Conservation (phyloP, 2,329 filamentous ascomycete species). For the Penicillium sp. region DNA sequence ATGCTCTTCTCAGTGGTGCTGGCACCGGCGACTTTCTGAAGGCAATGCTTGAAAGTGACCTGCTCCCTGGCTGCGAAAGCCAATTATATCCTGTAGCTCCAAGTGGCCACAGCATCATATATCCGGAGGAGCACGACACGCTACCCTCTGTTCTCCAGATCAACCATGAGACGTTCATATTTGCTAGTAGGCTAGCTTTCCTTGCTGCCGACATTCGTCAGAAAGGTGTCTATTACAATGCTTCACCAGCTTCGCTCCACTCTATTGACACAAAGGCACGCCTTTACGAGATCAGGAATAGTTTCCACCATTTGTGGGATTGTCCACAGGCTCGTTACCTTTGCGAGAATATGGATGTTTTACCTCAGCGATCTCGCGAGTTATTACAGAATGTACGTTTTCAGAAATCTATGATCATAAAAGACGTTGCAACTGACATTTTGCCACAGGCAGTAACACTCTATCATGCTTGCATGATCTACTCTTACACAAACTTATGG, state of each 20-base stretch:
- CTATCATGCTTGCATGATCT: constrained; percentile 49
- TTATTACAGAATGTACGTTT: constrained; percentile 44
- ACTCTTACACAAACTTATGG: constrained; percentile 54
- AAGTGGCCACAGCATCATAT: constrained; percentile 32
- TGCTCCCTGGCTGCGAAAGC: constrained; percentile 42
- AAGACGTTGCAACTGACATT: constrained; percentile 4
- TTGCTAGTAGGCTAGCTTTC: constrained; percentile 44
- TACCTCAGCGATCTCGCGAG: constrained; percentile 33
- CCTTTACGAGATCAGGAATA: constrained; percentile 34
- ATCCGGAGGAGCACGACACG: constrained; percentile 34
- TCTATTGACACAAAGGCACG: constrained; percentile 21
- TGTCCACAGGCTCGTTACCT: constrained; percentile 33
- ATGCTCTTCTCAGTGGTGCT: constrained; percentile 51
- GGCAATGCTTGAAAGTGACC: constrained; percentile 44
- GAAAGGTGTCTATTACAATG: constrained; percentile 23
- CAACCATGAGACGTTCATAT: constrained; percentile 42
- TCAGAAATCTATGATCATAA: not conserved
- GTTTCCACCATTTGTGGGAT: constrained; percentile 36
- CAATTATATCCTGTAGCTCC: constrained; percentile 35
- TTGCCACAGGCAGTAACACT: constrained; percentile 40
- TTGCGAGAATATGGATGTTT: constrained; percentile 31
- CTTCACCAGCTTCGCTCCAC: not conserved
- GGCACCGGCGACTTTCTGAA: constrained; percentile 50
- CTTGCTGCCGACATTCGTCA: constrained; percentile 39
- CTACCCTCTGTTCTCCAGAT: constrained; percentile 42